phyloP scores from a whole-genome alignment of 495 filamentous ascomycete species.

The Penicillium angulare region DNA sequence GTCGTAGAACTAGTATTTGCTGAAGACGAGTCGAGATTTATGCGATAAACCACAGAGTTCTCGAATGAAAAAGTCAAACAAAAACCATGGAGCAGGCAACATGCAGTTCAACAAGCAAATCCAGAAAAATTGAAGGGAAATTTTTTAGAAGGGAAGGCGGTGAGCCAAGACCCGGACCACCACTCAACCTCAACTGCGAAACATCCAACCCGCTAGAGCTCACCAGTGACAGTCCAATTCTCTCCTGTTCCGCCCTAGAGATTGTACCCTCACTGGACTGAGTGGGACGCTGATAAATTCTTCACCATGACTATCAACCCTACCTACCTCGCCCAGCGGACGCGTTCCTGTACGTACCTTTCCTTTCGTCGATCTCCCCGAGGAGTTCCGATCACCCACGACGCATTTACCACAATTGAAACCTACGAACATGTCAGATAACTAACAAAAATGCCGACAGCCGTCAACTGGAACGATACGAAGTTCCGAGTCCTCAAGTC shows the following conservation, averaged over 20 bases:
- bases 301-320: conserved; percentile 77
- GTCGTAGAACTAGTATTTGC: background rate
- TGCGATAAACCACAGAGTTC: background rate
- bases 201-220: conserved; percentile 30
- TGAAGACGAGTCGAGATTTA: background rate
- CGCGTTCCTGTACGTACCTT: conserved; percentile 76
- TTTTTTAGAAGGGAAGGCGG: conserved; percentile 49
- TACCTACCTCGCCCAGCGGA: conserved; percentile 86
- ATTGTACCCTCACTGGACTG: conserved; percentile 22
- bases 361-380: conserved; percentile 14
- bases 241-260: conserved; percentile 14
- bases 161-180: conserved; percentile 18
- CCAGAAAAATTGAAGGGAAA: conserved; percentile 26
- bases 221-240: conserved; percentile 20
- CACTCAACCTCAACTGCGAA: conserved; percentile 23
- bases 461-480: conserved; percentile 83
- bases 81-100: background rate
- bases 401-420: conserved; percentile 14
- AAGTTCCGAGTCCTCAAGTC: conserved; percentile 74
- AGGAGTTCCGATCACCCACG: conserved; percentile 19
- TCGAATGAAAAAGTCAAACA: conserved; percentile 3
- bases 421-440: background rate
- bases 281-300: conserved; percentile 9
- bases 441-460: conserved; percentile 48
- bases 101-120: conserved; percentile 12